Evolutionary conservation across 768 basidiomycete genomes (phyloP).

Genomic region (Hygrophorus russula): DNA sequence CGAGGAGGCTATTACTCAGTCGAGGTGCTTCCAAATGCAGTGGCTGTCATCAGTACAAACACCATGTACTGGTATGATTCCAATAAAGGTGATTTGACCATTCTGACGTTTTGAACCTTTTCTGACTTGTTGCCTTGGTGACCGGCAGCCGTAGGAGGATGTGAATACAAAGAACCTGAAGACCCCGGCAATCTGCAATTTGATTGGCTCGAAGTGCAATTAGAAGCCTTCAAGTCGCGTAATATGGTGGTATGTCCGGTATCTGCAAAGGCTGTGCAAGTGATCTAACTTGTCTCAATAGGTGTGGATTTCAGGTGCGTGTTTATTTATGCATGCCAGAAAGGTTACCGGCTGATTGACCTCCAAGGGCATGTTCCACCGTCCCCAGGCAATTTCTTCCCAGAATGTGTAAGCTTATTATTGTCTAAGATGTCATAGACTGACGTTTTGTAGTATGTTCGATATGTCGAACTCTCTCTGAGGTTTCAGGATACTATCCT

Average conservation of each 20-base stretch:
- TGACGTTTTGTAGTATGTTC: conserved; percentile 35
- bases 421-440: conserved; percentile 2
- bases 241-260: conserved; percentile 57
- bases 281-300: conserved; percentile 3
- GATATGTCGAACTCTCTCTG: conserved; percentile 65
- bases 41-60: conserved; percentile 80
- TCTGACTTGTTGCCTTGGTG: conserved; percentile 7
- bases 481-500: conserved; percentile 82
- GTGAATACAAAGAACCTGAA: conserved; percentile 43
- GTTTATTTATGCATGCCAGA: background rate
- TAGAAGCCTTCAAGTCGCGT: conserved; percentile 52
- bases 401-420: conserved; percentile 60
- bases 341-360: background rate
- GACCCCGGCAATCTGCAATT: conserved; percentile 87
- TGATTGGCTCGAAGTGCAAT: conserved; percentile 85
- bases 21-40: conserved; percentile 64
- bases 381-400: conserved; percentile 67
- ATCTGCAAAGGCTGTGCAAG: background rate
- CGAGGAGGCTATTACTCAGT: conserved; percentile 78
- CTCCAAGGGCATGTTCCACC: conserved; percentile 76
- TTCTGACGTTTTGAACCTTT: conserved; percentile 4
- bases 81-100: conserved; percentile 53
- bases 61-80: conserved; percentile 88
- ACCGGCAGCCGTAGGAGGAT: conserved; percentile 64
- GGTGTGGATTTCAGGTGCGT: conserved; percentile 31